A percentile compares a stretch with the other conserved stretches of the same genome.
These are phyloP conservation scores for Lactifluus echinatus DNA, from an alignment of 768 basidiomycete genomes.

Conservation along the genomic window DNA sequence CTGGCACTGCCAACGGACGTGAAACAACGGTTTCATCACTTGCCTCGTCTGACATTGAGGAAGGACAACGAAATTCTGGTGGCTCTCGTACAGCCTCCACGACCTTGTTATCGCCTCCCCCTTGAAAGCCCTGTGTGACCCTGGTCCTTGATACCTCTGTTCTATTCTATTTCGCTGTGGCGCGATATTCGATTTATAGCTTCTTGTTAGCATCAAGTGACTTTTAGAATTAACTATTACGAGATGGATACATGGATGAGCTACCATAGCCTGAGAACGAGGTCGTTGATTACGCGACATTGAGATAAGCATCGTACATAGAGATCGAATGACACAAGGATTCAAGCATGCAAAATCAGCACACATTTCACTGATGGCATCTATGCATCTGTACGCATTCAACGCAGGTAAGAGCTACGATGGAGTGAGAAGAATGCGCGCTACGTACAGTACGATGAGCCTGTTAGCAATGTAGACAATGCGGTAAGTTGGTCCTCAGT, in stretches of 20 bases:
- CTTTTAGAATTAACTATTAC: not conserved
- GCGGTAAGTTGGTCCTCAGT: conserved; percentile 76
- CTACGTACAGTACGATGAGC: conserved; percentile 71
- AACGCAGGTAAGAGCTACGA: not conserved
- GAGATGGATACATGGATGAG: not conserved
- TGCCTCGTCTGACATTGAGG: conserved; percentile 27
- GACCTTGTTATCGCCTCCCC: not conserved
- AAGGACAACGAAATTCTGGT: not conserved
- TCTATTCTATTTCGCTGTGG: not conserved
- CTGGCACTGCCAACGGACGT: conserved; percentile 54
- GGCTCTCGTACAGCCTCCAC: not conserved
- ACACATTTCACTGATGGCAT: not conserved
- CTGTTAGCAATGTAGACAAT: conserved; percentile 75
- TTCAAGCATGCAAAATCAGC: not conserved
- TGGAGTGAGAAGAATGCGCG: not conserved
- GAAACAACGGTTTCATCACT: conserved; percentile 51
- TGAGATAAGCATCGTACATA: conserved; percentile 3
- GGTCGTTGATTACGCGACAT: not conserved
- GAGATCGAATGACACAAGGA: not conserved
- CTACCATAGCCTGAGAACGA: not conserved
- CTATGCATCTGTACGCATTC: conserved; percentile 19
- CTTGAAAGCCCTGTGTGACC: not conserved
- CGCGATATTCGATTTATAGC: not conserved
- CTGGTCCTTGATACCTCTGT: not conserved
- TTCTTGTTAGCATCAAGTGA: not conserved